A percentile compares a stretch with the other conserved stretches of the same genome.
Evolutionary conservation across 805 yeast genomes (phyloP).

Genomic region (Metschnikowia lunata): DNA sequence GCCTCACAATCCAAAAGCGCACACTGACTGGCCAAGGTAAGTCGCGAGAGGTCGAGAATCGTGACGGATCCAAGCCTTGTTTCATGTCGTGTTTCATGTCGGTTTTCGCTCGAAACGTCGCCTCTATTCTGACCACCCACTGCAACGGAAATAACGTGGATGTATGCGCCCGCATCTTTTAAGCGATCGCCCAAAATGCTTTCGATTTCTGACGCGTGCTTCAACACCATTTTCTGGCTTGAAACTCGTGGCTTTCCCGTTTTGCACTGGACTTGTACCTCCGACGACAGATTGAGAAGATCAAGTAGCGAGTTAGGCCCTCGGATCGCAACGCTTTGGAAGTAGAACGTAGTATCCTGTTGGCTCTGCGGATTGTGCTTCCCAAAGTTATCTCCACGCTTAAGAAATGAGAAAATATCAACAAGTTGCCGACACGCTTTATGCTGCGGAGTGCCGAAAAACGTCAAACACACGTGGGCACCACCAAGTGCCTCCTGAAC

Average conservation of each 20-base stretch:
- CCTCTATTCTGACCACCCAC: background rate
- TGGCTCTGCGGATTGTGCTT: background rate
- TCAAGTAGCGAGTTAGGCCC: background rate
- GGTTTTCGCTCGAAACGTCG: too few relatives aligned
- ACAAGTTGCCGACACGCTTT: background rate
- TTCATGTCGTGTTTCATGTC: too few relatives aligned
- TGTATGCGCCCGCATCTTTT: background rate
- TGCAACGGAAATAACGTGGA: slow-evolving; percentile 2
- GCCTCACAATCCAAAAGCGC: background rate
- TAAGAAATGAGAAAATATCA: slow-evolving; percentile 1
- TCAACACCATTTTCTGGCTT: slow-evolving; percentile 13
- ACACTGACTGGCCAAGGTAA: background rate
- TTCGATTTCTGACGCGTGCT: background rate
- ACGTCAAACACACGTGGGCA: slow-evolving; percentile 15
- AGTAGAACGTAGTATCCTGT: background rate
- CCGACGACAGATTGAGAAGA: slow-evolving; percentile 9
- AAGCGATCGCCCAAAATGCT: background rate
- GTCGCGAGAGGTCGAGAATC: background rate
- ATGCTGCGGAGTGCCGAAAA: slow-evolving; percentile 14
- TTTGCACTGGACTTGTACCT: background rate
- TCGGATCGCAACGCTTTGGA: background rate
- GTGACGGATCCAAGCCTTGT: background rate
- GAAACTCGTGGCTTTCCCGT: background rate
- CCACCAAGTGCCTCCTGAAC: slow-evolving; percentile 17
- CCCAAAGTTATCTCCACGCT: background rate